A percentile compares a stretch with the other conserved stretches of the same genome.
Evolutionary conservation across 495 filamentous ascomycete species (phyloP).

Genomic region (Penicillium canescens): DNA sequence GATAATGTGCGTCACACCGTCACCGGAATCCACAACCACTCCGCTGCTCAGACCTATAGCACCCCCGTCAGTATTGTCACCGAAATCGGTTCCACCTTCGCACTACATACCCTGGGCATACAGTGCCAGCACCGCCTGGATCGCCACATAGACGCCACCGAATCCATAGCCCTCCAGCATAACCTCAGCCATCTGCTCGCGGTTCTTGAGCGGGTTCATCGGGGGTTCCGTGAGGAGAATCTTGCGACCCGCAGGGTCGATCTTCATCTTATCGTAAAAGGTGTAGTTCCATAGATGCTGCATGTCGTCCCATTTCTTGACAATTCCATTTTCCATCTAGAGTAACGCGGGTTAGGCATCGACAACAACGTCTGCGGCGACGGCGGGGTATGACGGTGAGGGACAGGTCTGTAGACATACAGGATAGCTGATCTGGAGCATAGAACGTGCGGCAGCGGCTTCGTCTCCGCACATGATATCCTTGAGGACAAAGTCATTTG

Average conservation of each 20-base stretch:
- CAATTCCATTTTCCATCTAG: slow-evolving; percentile 98
- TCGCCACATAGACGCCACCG: slow-evolving; percentile 96
- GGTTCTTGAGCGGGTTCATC: slow-evolving; percentile 94
- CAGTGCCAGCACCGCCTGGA: slow-evolving; percentile 94
- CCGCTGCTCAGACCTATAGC: slow-evolving; percentile 81
- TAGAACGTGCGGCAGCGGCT: slow-evolving; percentile 88
- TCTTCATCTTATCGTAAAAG: slow-evolving; percentile 92
- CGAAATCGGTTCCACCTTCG: neutral
- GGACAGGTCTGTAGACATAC: slow-evolving; percentile 46
- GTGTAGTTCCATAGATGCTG: slow-evolving; percentile 99
- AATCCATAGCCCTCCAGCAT: slow-evolving; percentile 98
- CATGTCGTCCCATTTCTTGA: slow-evolving; percentile 99
- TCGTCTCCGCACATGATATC: slow-evolving; percentile 99
- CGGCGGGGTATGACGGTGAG: slow-evolving; percentile 24
- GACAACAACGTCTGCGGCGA: slow-evolving; percentile 26
- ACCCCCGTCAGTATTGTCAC: slow-evolving; percentile 10
- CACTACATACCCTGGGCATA: slow-evolving; percentile 81
- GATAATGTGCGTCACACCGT: slow-evolving; percentile 97
- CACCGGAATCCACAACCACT: slow-evolving; percentile 96
- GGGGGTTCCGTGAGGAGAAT: slow-evolving; percentile 98
- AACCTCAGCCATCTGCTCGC: slow-evolving; percentile 95
- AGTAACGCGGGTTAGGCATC: slow-evolving; percentile 18
- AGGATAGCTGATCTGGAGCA: slow-evolving; percentile 97
- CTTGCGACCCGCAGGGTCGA: slow-evolving; percentile 90
- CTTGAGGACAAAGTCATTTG: slow-evolving; percentile 81